Evolutionary conservation across 1,284 basidiomycete genomes (phyloP).

Genomic region (Trichosporon sp.): DNA sequence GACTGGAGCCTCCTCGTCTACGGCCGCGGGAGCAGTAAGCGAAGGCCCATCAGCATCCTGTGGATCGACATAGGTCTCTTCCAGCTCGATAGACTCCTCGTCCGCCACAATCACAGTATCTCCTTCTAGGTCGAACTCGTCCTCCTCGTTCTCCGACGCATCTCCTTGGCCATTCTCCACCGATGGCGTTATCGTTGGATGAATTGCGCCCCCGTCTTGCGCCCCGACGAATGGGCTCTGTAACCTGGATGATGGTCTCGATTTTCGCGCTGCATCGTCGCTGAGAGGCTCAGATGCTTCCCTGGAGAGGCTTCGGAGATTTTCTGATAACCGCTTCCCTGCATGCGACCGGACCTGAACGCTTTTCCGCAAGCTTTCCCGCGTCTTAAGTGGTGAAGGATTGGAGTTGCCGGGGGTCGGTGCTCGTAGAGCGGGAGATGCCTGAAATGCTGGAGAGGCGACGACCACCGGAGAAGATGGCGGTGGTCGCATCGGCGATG

Average conservation of each 20-base stretch:
- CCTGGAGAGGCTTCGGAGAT: background rate
- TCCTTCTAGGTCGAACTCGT: slow-evolving; percentile 1
- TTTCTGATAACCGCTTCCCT: background rate
- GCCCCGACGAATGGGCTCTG: background rate
- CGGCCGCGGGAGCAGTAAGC: background rate
- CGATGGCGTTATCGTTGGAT: background rate
- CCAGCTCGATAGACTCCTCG: background rate
- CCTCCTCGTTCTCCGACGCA: background rate
- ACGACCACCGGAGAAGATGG: background rate
- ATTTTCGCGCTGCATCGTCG: background rate
- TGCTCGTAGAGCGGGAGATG: background rate
- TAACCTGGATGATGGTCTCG: background rate
- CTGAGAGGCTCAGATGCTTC: background rate
- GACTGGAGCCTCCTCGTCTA: no score
- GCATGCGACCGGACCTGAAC: background rate
- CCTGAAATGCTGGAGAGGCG: background rate
- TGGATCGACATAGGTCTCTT: background rate
- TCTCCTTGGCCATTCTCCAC: background rate
- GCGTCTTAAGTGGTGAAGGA: background rate
- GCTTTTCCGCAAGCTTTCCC: background rate
- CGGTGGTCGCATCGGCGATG: background rate
- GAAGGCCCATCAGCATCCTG: background rate
- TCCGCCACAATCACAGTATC: slow-evolving; percentile 4
- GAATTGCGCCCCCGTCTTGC: no score
- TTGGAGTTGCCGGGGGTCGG: background rate